A percentile compares a stretch with the other conserved stretches of the same genome.
Evolutionary conservation across 2,329 filamentous ascomycete genomes (phyloP).

Genomic region (Monilinia vaccinii-corymbosi): DNA sequence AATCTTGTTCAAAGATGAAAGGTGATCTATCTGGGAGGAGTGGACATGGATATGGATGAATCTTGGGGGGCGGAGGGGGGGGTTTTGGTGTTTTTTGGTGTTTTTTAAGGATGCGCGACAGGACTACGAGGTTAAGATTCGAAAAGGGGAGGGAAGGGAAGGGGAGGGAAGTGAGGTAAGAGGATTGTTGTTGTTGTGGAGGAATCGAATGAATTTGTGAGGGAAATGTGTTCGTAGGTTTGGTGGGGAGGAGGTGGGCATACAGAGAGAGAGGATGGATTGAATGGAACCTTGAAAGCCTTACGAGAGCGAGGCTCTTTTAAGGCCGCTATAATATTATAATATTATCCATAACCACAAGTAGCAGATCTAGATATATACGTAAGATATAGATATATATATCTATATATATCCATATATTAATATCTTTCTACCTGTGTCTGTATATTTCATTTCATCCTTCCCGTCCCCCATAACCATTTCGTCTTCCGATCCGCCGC

Average conservation of each 20-base stretch:
- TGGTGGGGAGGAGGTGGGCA: background rate
- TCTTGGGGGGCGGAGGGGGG: too few species aligned
- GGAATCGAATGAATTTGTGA: slow-evolving; percentile 1
- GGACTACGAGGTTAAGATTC: background rate
- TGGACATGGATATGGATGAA: slow-evolving; percentile 26
- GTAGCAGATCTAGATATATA: too few species aligned
- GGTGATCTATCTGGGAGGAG: slow-evolving; percentile 28
- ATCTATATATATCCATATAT: too few species aligned
- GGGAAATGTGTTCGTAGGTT: slow-evolving; percentile 1
- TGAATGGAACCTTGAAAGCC: background rate
- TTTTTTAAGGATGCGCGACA: background rate
- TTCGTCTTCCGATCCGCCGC: background rate
- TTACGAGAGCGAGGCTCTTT: background rate
- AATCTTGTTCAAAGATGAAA: slow-evolving; percentile 26
- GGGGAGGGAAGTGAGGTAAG: background rate
- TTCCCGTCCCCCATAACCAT: too few species aligned
- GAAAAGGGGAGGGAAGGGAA: background rate
- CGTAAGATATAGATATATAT: too few species aligned
- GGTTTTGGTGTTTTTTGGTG: background rate
- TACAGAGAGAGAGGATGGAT: background rate
- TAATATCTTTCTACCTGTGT: too few species aligned
- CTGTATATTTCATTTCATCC: too few species aligned
- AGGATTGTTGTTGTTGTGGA: background rate
- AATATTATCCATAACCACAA: too few species aligned
- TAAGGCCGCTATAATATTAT: too few species aligned